A percentile compares a stretch with the other conserved stretches of the same genome.
phyloP scores from a whole-genome alignment of 768 basidiomycete species.

The Gelatoporia subvermispora region DNA sequence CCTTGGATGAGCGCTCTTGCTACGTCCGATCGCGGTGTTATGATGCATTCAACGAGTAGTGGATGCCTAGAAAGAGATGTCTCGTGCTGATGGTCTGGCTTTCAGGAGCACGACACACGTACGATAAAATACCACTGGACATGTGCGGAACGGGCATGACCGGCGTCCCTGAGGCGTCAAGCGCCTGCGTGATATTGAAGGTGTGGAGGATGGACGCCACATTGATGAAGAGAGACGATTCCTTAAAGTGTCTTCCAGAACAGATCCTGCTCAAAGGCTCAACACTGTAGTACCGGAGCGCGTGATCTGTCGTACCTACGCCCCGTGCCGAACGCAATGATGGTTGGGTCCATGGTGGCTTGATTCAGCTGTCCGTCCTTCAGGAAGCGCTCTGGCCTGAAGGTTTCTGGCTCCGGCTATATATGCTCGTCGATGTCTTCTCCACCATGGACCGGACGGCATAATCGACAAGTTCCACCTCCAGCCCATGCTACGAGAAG shows the following conservation, averaged over 20 bases:
- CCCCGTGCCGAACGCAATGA: constrained; percentile 20
- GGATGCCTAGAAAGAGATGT: too few species aligned
- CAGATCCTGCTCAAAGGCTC: constrained; percentile 5
- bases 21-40: too few species aligned
- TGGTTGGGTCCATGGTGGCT: constrained; percentile 8
- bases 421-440: not conserved
- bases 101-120: not conserved
- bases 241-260: constrained; percentile 12
- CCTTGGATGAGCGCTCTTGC: too few species aligned
- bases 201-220: constrained; percentile 22
- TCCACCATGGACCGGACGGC: constrained; percentile 5
- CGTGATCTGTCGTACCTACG: constrained; percentile 11
- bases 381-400: constrained; percentile 22
- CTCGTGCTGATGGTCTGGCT: too few species aligned
- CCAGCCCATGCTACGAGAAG: not conserved
- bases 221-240: not conserved
- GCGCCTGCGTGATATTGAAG: constrained; percentile 37
- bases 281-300: too few species aligned
- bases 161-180: constrained; percentile 36
- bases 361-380: constrained; percentile 12
- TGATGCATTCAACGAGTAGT: too few species aligned
- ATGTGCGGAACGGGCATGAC: constrained; percentile 34
- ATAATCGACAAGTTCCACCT: constrained; percentile 3
- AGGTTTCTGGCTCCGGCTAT: constrained; percentile 21
- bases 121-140: constrained; percentile 41